Evolutionary conservation across 2,329 filamentous ascomycete species (phyloP), one percentile per base, ranked within the genome.

Genomic region (Colletotrichum graminicola): DNA sequence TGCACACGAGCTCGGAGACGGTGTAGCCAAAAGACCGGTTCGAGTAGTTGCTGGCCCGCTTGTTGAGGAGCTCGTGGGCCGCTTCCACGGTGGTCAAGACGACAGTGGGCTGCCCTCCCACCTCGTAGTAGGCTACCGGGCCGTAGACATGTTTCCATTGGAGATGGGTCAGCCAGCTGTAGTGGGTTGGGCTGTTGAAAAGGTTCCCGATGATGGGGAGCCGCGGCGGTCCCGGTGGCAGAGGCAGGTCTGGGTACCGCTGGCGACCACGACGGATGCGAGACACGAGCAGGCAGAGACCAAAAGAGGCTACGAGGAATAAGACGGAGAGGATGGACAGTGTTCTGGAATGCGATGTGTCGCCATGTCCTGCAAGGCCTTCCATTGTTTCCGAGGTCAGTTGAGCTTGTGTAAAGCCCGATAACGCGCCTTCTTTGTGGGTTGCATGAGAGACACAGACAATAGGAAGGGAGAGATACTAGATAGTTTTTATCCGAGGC

Each of bases 11-110:
- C 16, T 67, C 56, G 0, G 49, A 43, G 5, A 34, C 63, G 5
- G 56, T 57, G 3, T 51, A 45, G 34, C 64, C 21, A 34, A 66
- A 56, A 16, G 64, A 23, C 2, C 57, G 56, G 34, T 57, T 56
- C 3, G 67, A 67, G 32, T 67, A 67, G 2, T 57, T 67, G 41
- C 56, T 29, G 14, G 67, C 64, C 16, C 57, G 8, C 11, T 71
- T 71, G 51, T 62, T 67, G 11, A 71, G 18, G 3, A 67, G 63
- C n/a, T 71, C 57, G 36, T 71, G 67, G 21, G 67, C 65, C 14
- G 64, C 56, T 7, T 67, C 64, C 10, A 62, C 57, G 1, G 67
- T 71, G 2, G 64, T 71, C 34, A 67, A 45, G n/a, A 71, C 14
- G 10, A 71, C 21, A 7, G 8, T 32, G 6, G 62, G 39, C 1